A percentile compares a stretch with the other conserved stretches of the same genome.
phyloP scores from a whole-genome alignment of 2,329 filamentous ascomycete species.

The Penicillium hesseltinei region DNA sequence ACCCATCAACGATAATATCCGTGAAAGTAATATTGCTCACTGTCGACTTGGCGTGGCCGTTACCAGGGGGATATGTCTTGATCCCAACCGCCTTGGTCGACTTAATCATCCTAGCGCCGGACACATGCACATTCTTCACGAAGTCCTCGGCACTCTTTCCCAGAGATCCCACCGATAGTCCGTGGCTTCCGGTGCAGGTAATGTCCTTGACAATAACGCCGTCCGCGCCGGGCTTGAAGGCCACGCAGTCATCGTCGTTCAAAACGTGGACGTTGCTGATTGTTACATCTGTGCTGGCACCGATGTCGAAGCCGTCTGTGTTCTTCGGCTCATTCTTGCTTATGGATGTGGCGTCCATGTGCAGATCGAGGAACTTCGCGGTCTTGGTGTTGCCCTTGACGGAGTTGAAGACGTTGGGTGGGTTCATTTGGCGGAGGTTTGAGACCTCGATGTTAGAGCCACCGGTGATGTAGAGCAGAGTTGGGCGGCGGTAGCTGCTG shows the following conservation, averaged over 20 bases:
- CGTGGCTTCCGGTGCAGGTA: slow-evolving; percentile 49
- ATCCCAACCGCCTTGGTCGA: slow-evolving; percentile 49
- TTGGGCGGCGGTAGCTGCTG: slow-evolving; percentile 42
- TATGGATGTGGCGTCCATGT: slow-evolving; percentile 41
- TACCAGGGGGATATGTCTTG: slow-evolving; percentile 46
- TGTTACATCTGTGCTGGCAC: slow-evolving; percentile 38
- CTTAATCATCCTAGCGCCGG: slow-evolving; percentile 41
- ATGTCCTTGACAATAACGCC: slow-evolving; percentile 44
- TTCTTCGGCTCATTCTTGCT: slow-evolving; percentile 42
- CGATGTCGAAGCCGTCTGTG: slow-evolving; percentile 48
- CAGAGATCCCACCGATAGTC: slow-evolving; percentile 49
- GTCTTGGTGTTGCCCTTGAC: slow-evolving; percentile 38
- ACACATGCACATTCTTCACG: slow-evolving; percentile 46
- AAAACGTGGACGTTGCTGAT: slow-evolving; percentile 38
- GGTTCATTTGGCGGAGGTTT: slow-evolving; percentile 42
- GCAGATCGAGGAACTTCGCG: slow-evolving; percentile 39
- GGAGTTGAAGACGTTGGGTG: slow-evolving; percentile 48
- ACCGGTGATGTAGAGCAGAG: slow-evolving; percentile 43
- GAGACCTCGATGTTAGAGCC: slow-evolving; percentile 40
- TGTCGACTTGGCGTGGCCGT: slow-evolving; percentile 36
- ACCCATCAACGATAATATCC: slow-evolving; percentile 38
- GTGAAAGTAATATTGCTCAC: slow-evolving; percentile 47
- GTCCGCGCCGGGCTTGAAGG: slow-evolving; percentile 44
- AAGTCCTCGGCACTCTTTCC: slow-evolving; percentile 42
- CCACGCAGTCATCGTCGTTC: slow-evolving; percentile 49